These are phyloP conservation scores for Thinopyrum elongatum DNA, from an alignment of 176 grass and related monocot genomes.

Conservation along the genomic window DNA sequence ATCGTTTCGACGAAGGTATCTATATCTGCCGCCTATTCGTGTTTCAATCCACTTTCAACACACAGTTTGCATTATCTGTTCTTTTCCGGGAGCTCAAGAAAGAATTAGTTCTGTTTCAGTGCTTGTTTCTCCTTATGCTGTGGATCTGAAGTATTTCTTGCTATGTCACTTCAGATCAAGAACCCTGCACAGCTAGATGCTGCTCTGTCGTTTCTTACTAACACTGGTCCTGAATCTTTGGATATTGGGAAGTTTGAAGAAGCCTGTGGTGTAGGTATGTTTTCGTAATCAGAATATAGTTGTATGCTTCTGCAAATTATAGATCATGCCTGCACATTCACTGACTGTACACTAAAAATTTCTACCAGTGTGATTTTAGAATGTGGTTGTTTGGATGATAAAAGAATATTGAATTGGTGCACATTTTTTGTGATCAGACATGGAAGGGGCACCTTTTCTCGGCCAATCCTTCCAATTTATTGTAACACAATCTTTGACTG, in stretches of 20 bases:
- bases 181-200: constrained; percentile 83
- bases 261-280: constrained; percentile 85
- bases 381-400: constrained; percentile 4
- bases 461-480: background rate
- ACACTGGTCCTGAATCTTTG: constrained; percentile 68
- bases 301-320: constrained; percentile 14
- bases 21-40: background rate
- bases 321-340: background rate
- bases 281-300: background rate
- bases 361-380: background rate
- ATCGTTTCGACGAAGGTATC: constrained; percentile 66
- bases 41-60: background rate
- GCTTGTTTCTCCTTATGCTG: background rate
- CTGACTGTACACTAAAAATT: background rate
- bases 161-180: constrained; percentile 63
- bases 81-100: background rate
- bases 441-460: background rate
- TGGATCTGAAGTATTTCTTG: background rate
- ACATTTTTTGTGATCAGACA: background rate
- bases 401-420: background rate
- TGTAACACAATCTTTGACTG: constrained; percentile 25
- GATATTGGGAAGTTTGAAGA: constrained; percentile 74
- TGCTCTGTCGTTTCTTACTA: constrained; percentile 66
- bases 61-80: constrained; percentile 1
- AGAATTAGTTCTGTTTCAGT: background rate